phyloP scores from a whole-genome alignment of 2,329 filamentous ascomycete genomes.

The Polychaeton citri region DNA sequence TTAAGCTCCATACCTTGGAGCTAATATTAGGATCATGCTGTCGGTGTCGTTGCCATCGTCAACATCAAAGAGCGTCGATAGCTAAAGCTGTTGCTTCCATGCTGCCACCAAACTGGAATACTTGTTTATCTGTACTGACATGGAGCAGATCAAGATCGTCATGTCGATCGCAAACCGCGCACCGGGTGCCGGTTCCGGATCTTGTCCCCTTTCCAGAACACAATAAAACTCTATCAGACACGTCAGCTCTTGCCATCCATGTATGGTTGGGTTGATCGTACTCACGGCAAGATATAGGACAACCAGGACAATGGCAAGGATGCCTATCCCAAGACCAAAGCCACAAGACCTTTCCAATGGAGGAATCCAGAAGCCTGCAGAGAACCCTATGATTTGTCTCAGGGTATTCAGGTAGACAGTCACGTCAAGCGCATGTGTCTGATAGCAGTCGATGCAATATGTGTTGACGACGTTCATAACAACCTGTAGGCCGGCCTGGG shows the following conservation, averaged over 20 bases:
- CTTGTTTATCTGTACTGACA: too few species aligned
- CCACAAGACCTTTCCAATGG: background rate
- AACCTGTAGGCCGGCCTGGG: slow-evolving; percentile 23
- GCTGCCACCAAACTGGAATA: too few species aligned
- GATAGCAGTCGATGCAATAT: slow-evolving; percentile 26
- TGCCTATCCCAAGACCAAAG: background rate
- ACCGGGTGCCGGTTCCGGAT: background rate
- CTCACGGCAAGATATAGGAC: background rate
- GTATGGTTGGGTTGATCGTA: background rate
- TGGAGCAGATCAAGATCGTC: too few species aligned
- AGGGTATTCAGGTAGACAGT: background rate
- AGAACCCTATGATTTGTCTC: background rate
- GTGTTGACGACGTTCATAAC: slow-evolving; percentile 23
- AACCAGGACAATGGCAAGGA: background rate
- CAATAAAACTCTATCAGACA: background rate
- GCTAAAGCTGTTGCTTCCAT: too few species aligned
- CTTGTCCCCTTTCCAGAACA: background rate
- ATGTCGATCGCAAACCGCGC: background rate
- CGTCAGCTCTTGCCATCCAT: background rate
- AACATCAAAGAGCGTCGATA: too few species aligned
- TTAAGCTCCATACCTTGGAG: too few species aligned
- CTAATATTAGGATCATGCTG: too few species aligned
- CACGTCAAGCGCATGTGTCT: slow-evolving; percentile 13
- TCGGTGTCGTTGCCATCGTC: too few species aligned
- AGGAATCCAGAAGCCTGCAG: background rate